Conservation (phyloP, 1,284 basidiomycete species). For the Grifola frondosa region DNA sequence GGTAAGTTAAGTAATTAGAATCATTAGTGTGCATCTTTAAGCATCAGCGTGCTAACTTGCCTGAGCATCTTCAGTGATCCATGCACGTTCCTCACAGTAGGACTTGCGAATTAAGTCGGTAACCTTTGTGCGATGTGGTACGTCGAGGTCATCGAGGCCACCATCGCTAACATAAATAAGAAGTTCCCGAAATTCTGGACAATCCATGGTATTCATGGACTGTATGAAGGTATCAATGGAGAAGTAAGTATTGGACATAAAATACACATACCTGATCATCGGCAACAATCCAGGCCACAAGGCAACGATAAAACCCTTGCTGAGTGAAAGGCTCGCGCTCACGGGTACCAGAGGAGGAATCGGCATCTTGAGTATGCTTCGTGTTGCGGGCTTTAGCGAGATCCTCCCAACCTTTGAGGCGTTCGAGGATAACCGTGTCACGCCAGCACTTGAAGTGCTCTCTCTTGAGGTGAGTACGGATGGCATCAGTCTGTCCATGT, state of each 20-base stretch:
- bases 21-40: too few species aligned
- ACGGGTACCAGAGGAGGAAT: neutral
- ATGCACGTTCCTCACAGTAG: constrained; percentile 3
- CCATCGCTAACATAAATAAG: constrained; percentile 6
- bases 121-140: constrained; percentile 7
- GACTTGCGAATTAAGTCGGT: constrained; percentile 1
- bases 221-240: neutral
- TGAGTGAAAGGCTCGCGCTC: neutral
- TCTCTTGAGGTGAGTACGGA: constrained; percentile 1
- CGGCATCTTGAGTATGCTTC: neutral
- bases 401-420: constrained; percentile 8
- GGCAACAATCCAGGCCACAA: constrained; percentile 3
- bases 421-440: neutral
- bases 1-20: too few species aligned
- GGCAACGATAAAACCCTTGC: neutral
- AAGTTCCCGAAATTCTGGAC: constrained; percentile 3
- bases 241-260: neutral
- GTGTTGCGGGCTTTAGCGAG: too few species aligned
- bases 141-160: constrained; percentile 1
- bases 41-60: too few species aligned
- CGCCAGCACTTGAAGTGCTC: constrained; percentile 4
- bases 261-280: constrained; percentile 8
- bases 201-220: constrained; percentile 10
- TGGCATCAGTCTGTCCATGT: constrained; percentile 8
- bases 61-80: too few species aligned